Conservation (phyloP, 768 basidiomycete genomes). For the Thelephora aurantiotincta region DNA sequence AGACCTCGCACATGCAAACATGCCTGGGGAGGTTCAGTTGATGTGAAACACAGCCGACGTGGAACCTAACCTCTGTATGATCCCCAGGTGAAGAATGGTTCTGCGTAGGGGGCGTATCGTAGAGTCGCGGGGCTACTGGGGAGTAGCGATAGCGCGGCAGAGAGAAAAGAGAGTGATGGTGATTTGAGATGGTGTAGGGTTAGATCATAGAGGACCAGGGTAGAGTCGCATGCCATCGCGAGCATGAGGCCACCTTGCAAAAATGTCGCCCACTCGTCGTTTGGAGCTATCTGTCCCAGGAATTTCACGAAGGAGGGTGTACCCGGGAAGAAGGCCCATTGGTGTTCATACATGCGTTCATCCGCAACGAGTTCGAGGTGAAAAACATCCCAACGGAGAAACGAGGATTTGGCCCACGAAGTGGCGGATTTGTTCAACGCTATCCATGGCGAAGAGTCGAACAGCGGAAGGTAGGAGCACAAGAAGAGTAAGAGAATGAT, state of each 20-base stretch:
- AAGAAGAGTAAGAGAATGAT: constrained; percentile 5
- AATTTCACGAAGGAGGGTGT: constrained; percentile 34
- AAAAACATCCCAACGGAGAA: constrained; percentile 80
- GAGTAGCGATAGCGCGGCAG: constrained; percentile 56
- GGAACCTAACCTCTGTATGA: constrained; percentile 48
- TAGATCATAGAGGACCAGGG: constrained; percentile 39
- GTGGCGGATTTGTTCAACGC: not conserved
- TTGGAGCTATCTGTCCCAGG: not conserved
- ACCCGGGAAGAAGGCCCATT: constrained; percentile 82
- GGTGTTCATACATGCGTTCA: constrained; percentile 56
- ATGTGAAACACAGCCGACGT: not conserved
- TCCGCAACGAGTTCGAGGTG: constrained; percentile 50
- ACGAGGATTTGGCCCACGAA: constrained; percentile 8
- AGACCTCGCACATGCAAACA: constrained; percentile 35
- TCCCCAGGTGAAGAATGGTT: constrained; percentile 75
- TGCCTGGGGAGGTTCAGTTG: constrained; percentile 24
- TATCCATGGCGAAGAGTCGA: constrained; percentile 13
- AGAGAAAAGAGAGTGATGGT: constrained; percentile 42
- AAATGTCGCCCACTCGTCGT: constrained; percentile 11
- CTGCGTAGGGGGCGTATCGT: constrained; percentile 60
- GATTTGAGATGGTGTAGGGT: constrained; percentile 43
- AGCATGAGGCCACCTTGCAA: constrained; percentile 25
- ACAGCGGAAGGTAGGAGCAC: constrained; percentile 11
- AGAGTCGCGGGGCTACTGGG: constrained; percentile 70
- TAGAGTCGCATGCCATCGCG: constrained; percentile 17